These are phyloP conservation scores for Hemisphaericaspora xylofermentans DNA, from an alignment of 1,139 yeast genomes.

Conservation along the genomic window DNA sequence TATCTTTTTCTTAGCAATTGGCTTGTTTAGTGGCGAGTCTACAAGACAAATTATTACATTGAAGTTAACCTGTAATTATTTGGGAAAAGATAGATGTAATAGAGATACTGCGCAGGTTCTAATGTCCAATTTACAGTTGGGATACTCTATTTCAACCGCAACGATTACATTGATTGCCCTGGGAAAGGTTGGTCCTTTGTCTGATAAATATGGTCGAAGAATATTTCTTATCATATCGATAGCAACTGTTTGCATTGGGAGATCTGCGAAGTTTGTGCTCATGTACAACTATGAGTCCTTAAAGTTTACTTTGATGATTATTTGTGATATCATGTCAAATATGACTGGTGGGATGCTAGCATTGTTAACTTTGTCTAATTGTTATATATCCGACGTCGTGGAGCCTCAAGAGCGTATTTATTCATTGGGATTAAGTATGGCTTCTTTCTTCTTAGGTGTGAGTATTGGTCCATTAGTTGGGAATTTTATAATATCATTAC, in stretches of 20 bases:
- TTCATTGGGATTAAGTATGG: slow-evolving; percentile 55
- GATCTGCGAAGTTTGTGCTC: slow-evolving; percentile 26
- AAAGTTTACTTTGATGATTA: slow-evolving; percentile 31
- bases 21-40: slow-evolving; percentile 33
- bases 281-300: slow-evolving; percentile 32
- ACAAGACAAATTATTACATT: slow-evolving; percentile 33
- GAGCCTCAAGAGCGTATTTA: slow-evolving; percentile 54
- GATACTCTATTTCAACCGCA: slow-evolving; percentile 27
- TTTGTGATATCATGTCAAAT: slow-evolving; percentile 41
- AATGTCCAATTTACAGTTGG: slow-evolving; percentile 37
- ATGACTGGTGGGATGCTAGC: slow-evolving; percentile 57
- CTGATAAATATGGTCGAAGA: slow-evolving; percentile 66
- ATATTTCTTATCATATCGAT: slow-evolving; percentile 40
- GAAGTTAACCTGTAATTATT: slow-evolving; percentile 39
- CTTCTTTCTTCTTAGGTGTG: slow-evolving; percentile 58
- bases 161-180: slow-evolving; percentile 37
- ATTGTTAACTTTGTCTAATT: slow-evolving; percentile 50
- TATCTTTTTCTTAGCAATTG: slow-evolving; percentile 30
- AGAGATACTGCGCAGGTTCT: slow-evolving; percentile 34
- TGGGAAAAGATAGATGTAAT: slow-evolving; percentile 26
- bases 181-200: slow-evolving; percentile 55
- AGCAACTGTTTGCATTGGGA: slow-evolving; percentile 25
- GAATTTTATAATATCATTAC: slow-evolving; percentile 30
- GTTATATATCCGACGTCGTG: slow-evolving; percentile 67
- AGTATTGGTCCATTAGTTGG: slow-evolving; percentile 67